A percentile compares a stretch with the other conserved stretches of the same genome.
Conservation (phyloP, 192 early-diverging fungal species). For the Entomortierella beljakovae region DNA sequence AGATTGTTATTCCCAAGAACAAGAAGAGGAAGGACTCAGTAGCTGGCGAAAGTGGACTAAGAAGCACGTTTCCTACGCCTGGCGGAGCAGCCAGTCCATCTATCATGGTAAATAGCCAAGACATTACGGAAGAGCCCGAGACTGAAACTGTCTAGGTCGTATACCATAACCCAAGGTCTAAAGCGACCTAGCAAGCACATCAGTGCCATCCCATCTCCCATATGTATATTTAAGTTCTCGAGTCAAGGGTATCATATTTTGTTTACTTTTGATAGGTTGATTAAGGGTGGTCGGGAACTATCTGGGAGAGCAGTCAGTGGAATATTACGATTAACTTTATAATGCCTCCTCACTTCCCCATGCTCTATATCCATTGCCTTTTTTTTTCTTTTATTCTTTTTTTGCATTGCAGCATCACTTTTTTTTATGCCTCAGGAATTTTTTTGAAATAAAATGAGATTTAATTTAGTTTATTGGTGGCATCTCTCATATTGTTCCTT, state of each 20-base stretch:
- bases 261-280: too few species aligned
- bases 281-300: too few species aligned
- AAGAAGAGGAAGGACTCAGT: conserved; percentile 26
- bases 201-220: not conserved
- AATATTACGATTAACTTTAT: too few species aligned
- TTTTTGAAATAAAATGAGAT: too few species aligned
- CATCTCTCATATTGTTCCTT: conserved; percentile 11
- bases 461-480: not conserved
- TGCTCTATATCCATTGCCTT: too few species aligned
- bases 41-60: not conserved
- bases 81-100: not conserved
- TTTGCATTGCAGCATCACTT: too few species aligned
- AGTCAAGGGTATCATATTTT: too few species aligned
- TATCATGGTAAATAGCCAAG: not conserved
- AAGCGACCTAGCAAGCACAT: not conserved
- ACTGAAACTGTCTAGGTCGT: not conserved
- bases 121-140: not conserved
- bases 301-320: too few species aligned
- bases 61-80: not conserved
- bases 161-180: not conserved
- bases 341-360: too few species aligned
- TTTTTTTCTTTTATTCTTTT: too few species aligned
- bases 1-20: conserved; percentile 47
- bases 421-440: too few species aligned
- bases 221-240: not conserved